Conservation (phyloP, 169 alveolate genomes). For the Plasmodium berghei region DNA sequence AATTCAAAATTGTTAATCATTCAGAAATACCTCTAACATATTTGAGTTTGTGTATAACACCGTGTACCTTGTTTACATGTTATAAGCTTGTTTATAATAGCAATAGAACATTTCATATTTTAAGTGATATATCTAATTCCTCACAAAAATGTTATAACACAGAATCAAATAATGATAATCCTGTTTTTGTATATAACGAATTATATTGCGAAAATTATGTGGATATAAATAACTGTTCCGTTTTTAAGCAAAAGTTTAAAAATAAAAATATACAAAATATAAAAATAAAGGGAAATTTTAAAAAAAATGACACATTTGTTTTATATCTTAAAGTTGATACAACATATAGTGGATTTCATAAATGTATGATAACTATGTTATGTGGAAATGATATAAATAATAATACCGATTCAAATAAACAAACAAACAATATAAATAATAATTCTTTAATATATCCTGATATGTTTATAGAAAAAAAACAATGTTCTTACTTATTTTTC, state of each 20-base stretch:
- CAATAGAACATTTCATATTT: neutral
- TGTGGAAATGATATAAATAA: conserved; percentile 18
- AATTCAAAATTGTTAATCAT: conserved; percentile 27
- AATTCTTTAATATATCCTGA: conserved; percentile 10
- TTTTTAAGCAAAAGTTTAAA: conserved; percentile 57
- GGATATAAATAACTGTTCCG: conserved; percentile 25
- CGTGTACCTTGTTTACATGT: conserved; percentile 35
- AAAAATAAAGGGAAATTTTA: conserved; percentile 36
- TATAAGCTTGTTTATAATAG: conserved; percentile 39
- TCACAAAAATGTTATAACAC: neutral
- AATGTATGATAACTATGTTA: conserved; percentile 43
- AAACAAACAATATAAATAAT: neutral
- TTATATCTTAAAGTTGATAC: conserved; percentile 41
- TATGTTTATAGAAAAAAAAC: conserved; percentile 27
- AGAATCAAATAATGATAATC: neutral
- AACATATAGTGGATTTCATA: conserved; percentile 27
- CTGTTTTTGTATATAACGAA: conserved; percentile 14
- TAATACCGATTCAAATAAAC: neutral
- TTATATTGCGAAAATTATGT: conserved; percentile 19
- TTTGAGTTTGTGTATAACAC: conserved; percentile 37
- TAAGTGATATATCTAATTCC: too few species aligned
- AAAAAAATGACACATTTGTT: conserved; percentile 18
- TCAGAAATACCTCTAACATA: conserved; percentile 32
- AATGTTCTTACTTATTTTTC: conserved; percentile 34
- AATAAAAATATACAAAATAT: conserved; percentile 58